Percentiles rank a stretch among this genome's conserved stretches.
Conservation (phyloP, 2,329 filamentous ascomycete species). For the Colletotrichum kahawae region DNA sequence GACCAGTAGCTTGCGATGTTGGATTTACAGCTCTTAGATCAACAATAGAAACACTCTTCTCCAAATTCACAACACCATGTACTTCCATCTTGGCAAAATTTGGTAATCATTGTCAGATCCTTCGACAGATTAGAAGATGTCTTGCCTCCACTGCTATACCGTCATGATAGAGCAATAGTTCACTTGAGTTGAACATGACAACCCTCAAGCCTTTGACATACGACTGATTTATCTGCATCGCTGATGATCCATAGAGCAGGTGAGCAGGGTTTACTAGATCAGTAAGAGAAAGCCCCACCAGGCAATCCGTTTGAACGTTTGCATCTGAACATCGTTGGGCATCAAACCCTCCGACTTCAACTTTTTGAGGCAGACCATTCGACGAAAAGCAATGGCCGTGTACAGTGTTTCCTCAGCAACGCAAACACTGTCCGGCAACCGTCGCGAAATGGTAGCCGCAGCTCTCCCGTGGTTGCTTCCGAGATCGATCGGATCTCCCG, state of each 20-base stretch:
- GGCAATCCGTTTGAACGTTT: background rate
- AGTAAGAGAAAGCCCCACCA: background rate
- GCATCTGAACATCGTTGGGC: background rate
- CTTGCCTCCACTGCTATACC: background rate
- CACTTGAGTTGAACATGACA: background rate
- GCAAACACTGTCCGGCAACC: background rate
- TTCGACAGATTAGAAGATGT: fast-evolving
- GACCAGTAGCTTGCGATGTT: background rate
- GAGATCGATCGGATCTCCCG: background rate
- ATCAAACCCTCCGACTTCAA: background rate
- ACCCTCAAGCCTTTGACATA: no score
- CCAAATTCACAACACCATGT: background rate
- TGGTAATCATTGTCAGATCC: fast-evolving
- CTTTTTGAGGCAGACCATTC: background rate
- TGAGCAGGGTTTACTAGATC: no score
- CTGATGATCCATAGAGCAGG: no score
- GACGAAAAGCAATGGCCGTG: background rate
- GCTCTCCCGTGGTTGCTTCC: background rate
- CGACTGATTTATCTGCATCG: no score
- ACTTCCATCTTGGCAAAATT: background rate
- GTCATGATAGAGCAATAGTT: background rate
- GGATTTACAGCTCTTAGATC: fast-evolving
- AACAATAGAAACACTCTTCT: background rate
- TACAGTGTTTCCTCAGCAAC: background rate
- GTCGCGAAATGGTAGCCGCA: background rate